Evolutionary conservation across 2,329 filamentous ascomycete species (phyloP).

Genomic region (Capronia americana): DNA sequence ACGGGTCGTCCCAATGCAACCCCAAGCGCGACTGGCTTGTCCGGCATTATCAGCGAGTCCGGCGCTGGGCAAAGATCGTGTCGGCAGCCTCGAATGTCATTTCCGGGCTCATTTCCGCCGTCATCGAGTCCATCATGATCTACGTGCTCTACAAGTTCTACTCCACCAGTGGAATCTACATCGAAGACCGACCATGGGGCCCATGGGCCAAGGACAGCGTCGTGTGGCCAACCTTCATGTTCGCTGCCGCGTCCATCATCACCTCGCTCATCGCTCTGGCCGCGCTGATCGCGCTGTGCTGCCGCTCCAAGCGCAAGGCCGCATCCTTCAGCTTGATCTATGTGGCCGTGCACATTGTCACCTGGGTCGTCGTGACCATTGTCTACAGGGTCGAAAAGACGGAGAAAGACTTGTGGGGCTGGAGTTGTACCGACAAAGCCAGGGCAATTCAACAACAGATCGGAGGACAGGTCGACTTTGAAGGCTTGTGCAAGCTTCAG

Average conservation of each 20-base stretch:
- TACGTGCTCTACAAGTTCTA: conserved; percentile 29
- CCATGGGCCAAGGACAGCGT: conserved; percentile 23
- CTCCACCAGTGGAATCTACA: conserved; percentile 14
- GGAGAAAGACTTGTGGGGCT: conserved; percentile 29
- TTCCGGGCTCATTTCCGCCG: conserved; percentile 7
- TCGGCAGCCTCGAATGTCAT: conserved; percentile 14
- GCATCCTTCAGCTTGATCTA: conserved; percentile 16
- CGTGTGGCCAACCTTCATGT: conserved; percentile 29
- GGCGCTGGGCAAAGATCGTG: conserved; percentile 11
- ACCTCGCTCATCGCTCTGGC: conserved; percentile 18
- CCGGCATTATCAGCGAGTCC: conserved; percentile 6
- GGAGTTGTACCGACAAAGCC: conserved; percentile 28
- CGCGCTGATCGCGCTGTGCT: conserved; percentile 12
- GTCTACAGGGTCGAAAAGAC: conserved; percentile 25
- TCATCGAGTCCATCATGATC: conserved; percentile 26
- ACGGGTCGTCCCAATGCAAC: background rate
- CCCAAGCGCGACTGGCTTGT: conserved; percentile 4
- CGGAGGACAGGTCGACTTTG: conserved; percentile 19
- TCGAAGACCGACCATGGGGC: conserved; percentile 17
- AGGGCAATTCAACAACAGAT: conserved; percentile 24
- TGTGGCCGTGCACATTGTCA: conserved; percentile 8
- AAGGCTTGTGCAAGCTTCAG: conserved; percentile 24
- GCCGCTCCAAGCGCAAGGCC: background rate
- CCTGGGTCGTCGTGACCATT: conserved; percentile 23
- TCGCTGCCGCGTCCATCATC: conserved; percentile 16